Evolutionary conservation across 768 basidiomycete genomes (phyloP).

Genomic region (Suillus alpinus): DNA sequence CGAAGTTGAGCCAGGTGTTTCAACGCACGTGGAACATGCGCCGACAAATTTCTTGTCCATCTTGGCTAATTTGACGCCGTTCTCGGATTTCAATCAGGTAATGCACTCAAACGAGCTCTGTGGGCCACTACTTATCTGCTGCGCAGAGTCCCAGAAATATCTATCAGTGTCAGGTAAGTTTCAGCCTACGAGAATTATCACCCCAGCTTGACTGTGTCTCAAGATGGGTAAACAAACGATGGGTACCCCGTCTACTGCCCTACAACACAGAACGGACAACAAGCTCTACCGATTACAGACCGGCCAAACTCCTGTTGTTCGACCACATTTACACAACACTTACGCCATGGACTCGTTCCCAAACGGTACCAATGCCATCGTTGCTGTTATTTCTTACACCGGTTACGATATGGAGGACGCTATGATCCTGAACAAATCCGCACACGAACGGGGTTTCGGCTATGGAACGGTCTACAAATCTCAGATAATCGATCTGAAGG

Average conservation of each 20-base stretch:
- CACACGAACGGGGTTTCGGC: constrained; percentile 95
- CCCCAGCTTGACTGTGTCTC: not conserved
- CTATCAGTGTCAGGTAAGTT: constrained; percentile 83
- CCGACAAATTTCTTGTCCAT: constrained; percentile 97
- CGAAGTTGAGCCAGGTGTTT: constrained; percentile 73
- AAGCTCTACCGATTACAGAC: constrained; percentile 96
- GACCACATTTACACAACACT: constrained; percentile 85
- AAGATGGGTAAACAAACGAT: constrained; percentile 99
- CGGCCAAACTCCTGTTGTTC: constrained; percentile 92
- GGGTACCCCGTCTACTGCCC: constrained; percentile 94
- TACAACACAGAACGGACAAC: constrained; percentile 94
- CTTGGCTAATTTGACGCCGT: constrained; percentile 95
- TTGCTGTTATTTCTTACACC: constrained; percentile 99
- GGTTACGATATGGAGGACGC: constrained; percentile 99
- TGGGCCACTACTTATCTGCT: constrained; percentile 5
- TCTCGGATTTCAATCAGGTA: constrained; percentile 99
- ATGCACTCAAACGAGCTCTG: constrained; percentile 1
- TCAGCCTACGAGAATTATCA: not conserved
- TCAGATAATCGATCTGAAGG: constrained; percentile 85
- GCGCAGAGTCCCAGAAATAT: constrained; percentile 83
- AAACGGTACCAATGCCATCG: constrained; percentile 96
- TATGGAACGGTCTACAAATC: constrained; percentile 98
- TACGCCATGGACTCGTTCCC: constrained; percentile 99
- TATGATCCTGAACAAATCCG: constrained; percentile 99
- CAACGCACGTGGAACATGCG: constrained; percentile 90